These are phyloP conservation scores for Phanerochaete sordida DNA, from an alignment of 768 basidiomycete genomes.

Conservation along the genomic window DNA sequence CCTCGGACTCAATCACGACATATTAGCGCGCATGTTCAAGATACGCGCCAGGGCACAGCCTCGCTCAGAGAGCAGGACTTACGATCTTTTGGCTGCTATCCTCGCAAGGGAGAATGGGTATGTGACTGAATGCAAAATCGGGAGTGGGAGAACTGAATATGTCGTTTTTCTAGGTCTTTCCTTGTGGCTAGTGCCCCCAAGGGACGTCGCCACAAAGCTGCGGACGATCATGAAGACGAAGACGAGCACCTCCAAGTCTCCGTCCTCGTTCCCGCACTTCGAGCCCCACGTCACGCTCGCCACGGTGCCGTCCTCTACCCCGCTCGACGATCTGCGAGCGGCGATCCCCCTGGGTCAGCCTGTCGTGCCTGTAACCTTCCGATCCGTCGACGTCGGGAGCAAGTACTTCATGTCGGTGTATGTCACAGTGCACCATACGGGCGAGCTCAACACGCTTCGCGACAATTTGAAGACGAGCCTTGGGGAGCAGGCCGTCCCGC, in stretches of 20 bases:
- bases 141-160: background rate
- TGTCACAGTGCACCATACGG: conserved; percentile 43
- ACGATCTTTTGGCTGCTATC: too few relatives aligned
- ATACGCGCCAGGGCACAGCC: too few relatives aligned
- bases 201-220: conserved; percentile 41
- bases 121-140: too few relatives aligned
- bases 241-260: conserved; percentile 26
- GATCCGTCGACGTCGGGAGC: conserved; percentile 50
- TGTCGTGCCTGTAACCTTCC: conserved; percentile 44
- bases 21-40: too few relatives aligned
- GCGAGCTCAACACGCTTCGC: conserved; percentile 47
- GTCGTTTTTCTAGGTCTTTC: conserved; percentile 43
- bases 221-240: conserved; percentile 40
- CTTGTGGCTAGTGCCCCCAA: conserved; percentile 68
- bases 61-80: too few relatives aligned
- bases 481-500: conserved; percentile 44
- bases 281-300: conserved; percentile 71
- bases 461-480: conserved; percentile 37
- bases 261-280: conserved; percentile 56
- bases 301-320: conserved; percentile 32
- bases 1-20: too few relatives aligned
- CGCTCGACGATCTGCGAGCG: conserved; percentile 31
- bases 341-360: conserved; percentile 34
- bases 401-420: conserved; percentile 75
- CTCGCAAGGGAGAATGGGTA: too few relatives aligned